Evolutionary conservation across 352 stramenopile genomes (phyloP), one percentile per base, ranked within the genome.

Genomic region (Phytophthora capsici): DNA sequence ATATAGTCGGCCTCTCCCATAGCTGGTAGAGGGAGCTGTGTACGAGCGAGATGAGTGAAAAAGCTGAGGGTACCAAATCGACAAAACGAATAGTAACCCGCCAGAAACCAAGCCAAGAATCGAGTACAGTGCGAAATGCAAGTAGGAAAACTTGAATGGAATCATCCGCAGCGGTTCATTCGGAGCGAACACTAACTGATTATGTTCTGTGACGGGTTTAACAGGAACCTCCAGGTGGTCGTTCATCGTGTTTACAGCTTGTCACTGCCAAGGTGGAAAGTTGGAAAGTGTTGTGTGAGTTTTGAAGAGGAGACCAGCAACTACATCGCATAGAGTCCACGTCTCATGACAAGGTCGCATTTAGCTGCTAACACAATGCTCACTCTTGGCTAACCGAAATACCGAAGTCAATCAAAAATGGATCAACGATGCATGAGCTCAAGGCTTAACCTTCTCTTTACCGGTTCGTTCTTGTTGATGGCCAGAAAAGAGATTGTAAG

Each of bases 31-130:
- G 73, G 71, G 22, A 88, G 52, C 22, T 45, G 62, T 13, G 41
- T 52, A n/a, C 82, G 82, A 46, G 80, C 80, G 26, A 89, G 55
- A 46, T 49, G 63, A 8, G 83, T 90, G 69, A 83, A 89, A 26
- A 90, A n/a, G n/a, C n/a, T 82, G 75, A 5, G 83, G 80, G 54
- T 85, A 89, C 83, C 83, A 90, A 43, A 85, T 66, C 14, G 65
- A 75, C 5, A 81, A 46, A 20, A 91, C 57, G 43, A 69, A 55
- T 10, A 90, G 44, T 6, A 79, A 36, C 0, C 71, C 73, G 36
- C 77, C 66, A 2, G 74, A 70, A 20, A 8, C 16, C 3, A 82
- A 13, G 0, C 75, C 51, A 12, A 90, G 62, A 16, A 82, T 2
- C 14, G 43, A 36, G 65, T 73, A 89, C 25, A 88, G 49, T 5